These are phyloP conservation scores for Apiotrichum gamsii DNA, from an alignment of 1,284 basidiomycete genomes.

Conservation along the genomic window DNA sequence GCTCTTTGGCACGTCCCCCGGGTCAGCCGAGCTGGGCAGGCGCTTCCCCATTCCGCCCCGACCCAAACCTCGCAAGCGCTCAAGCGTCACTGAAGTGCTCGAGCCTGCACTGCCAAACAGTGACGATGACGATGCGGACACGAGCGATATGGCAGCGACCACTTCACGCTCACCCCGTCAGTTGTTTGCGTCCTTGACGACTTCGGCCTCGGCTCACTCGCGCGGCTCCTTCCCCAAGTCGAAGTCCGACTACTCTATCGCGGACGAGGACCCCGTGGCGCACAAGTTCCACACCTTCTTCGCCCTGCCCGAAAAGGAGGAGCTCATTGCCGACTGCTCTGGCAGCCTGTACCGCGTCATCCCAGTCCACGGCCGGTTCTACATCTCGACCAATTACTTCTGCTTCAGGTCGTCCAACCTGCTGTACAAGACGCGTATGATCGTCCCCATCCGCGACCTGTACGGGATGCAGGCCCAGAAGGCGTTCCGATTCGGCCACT, in stretches of 20 bases:
- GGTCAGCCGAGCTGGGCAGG: background rate
- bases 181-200: too few relatives aligned
- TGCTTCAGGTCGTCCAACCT: conserved; percentile 81
- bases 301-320: conserved; percentile 78
- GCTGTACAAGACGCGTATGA: conserved; percentile 82
- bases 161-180: conserved; percentile 1
- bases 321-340: conserved; percentile 76
- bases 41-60: background rate
- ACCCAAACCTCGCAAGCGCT: background rate
- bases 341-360: conserved; percentile 80
- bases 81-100: conserved; percentile 22
- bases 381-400: conserved; percentile 78
- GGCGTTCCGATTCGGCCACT: conserved; percentile 79
- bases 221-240: too few relatives aligned
- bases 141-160: background rate
- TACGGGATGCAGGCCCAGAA: conserved; percentile 75
- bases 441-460: conserved; percentile 82
- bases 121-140: conserved; percentile 14
- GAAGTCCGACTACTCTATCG: conserved; percentile 11
- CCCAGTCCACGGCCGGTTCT: conserved; percentile 77
- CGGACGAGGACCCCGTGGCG: conserved; percentile 28
- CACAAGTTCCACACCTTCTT: conserved; percentile 65
- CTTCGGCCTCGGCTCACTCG: too few relatives aligned
- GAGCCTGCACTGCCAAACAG: conserved; percentile 10
- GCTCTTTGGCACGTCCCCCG: conserved; percentile 30